Conservation (phyloP, 441 rosid genomes). For the Adansonia gregorii region DNA sequence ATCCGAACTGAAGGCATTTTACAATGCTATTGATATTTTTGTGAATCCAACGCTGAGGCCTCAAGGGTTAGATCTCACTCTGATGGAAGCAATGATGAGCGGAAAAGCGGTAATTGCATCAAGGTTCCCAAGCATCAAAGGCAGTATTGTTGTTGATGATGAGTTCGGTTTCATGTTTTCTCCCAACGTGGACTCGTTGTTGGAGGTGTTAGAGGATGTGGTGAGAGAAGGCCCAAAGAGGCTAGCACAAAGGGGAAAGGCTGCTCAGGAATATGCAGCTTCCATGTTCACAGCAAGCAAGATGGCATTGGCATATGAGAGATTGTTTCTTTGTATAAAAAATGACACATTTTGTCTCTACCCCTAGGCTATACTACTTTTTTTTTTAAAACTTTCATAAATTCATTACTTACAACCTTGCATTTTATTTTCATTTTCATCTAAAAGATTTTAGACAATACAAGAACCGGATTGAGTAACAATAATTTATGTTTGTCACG, state of each 20-base stretch:
- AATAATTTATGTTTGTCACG: background rate
- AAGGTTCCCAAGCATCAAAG: constrained; percentile 81
- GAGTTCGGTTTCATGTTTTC: constrained; percentile 88
- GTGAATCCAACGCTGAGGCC: constrained; percentile 91
- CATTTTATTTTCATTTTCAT: background rate
- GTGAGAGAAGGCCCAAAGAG: constrained; percentile 62
- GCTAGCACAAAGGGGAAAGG: constrained; percentile 69
- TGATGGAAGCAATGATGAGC: constrained; percentile 95
- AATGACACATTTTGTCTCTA: constrained; percentile 66
- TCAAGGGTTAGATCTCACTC: constrained; percentile 88
- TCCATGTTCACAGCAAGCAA: constrained; percentile 83
- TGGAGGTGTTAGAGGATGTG: constrained; percentile 55
- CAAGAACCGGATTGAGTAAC: background rate
- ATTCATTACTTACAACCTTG: background rate
- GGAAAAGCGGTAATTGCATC: constrained; percentile 91
- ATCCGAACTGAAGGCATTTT: constrained; percentile 59
- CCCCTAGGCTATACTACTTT: constrained; percentile 29
- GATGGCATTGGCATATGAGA: constrained; percentile 92
- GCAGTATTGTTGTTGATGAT: constrained; percentile 75
- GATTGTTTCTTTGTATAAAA: constrained; percentile 83
- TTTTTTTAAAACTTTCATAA: background rate
- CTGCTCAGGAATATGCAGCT: constrained; percentile 63
- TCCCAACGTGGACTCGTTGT: constrained; percentile 73
- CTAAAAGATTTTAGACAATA: background rate
- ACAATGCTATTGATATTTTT: constrained; percentile 74